These are phyloP conservation scores for Trichoderma atroviride DNA, from an alignment of 2,329 filamentous ascomycete species.

Conservation along the genomic window DNA sequence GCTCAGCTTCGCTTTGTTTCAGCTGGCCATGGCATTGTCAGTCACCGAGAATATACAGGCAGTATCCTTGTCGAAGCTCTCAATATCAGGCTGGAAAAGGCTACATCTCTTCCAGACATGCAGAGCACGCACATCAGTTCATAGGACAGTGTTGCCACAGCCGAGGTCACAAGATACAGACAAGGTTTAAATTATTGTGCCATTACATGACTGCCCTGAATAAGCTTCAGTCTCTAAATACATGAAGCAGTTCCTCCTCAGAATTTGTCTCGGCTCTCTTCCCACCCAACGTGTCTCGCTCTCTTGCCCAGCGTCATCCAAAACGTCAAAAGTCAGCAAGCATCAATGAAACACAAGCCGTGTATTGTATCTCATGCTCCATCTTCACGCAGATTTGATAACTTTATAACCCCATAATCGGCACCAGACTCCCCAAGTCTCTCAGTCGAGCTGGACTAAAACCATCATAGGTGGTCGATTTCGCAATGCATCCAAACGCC, in stretches of 20 bases:
- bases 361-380: neutral
- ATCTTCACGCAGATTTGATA: neutral
- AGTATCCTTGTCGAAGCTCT: neutral
- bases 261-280: neutral
- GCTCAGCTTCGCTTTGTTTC: neutral
- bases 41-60: neutral
- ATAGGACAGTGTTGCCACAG: too few species aligned
- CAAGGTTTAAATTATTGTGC: neutral
- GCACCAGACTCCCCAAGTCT: neutral
- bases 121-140: neutral
- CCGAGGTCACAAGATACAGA: neutral
- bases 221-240: neutral
- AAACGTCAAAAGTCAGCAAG: neutral
- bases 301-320: neutral
- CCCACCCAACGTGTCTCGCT: neutral
- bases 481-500: constrained; percentile 26
- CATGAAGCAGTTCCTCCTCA: neutral
- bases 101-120: neutral
- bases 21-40: neutral
- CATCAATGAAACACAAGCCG: neutral
- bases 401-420: neutral
- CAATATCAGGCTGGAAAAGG: neutral
- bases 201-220: neutral
- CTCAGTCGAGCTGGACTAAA: neutral
- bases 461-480: constrained; percentile 7